Evolutionary conservation across 2,329 filamentous ascomycete species (phyloP).

Genomic region (Fusarium nygamai): DNA sequence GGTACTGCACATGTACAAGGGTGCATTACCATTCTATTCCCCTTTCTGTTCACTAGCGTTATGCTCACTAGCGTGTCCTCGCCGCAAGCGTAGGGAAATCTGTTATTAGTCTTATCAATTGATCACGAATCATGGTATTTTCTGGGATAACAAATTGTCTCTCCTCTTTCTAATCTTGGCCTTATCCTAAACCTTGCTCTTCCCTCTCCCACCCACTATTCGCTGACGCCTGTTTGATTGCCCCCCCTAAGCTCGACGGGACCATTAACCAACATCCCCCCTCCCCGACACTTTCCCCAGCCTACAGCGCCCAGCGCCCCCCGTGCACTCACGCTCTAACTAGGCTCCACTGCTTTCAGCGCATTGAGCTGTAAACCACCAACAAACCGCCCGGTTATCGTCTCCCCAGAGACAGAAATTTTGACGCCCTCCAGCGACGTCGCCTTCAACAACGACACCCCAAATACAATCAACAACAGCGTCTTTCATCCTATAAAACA

Average conservation of each 20-base stretch:
- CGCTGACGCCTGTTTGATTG: conserved; percentile 25
- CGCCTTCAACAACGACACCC: conserved; percentile 43
- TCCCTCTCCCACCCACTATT: conserved; percentile 28
- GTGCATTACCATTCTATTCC: background rate
- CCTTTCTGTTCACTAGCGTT: conserved; percentile 8
- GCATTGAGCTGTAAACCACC: conserved; percentile 35
- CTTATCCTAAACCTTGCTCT: conserved; percentile 34
- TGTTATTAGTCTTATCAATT: conserved; percentile 30
- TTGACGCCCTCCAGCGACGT: conserved; percentile 46
- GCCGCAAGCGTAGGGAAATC: conserved; percentile 6
- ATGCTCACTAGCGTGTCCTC: conserved; percentile 27
- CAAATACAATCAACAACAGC: conserved; percentile 48
- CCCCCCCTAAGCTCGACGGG: conserved; percentile 28
- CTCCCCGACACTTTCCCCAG: conserved; percentile 24
- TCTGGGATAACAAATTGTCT: conserved; percentile 23
- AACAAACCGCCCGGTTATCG: conserved; percentile 30
- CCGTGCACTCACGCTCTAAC: conserved; percentile 29
- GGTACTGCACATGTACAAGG: background rate
- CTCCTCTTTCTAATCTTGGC: conserved; percentile 28
- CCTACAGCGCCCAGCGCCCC: conserved; percentile 22
- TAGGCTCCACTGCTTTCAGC: conserved; percentile 38
- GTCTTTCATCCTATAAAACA: conserved; percentile 46
- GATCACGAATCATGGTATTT: conserved; percentile 23
- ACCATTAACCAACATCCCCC: conserved; percentile 11
- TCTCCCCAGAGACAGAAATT: conserved; percentile 46